A percentile compares a stretch with the other conserved stretches of the same genome.
Conservation (phyloP, 805 yeast species). For the Metschnikowia lachancei region DNA sequence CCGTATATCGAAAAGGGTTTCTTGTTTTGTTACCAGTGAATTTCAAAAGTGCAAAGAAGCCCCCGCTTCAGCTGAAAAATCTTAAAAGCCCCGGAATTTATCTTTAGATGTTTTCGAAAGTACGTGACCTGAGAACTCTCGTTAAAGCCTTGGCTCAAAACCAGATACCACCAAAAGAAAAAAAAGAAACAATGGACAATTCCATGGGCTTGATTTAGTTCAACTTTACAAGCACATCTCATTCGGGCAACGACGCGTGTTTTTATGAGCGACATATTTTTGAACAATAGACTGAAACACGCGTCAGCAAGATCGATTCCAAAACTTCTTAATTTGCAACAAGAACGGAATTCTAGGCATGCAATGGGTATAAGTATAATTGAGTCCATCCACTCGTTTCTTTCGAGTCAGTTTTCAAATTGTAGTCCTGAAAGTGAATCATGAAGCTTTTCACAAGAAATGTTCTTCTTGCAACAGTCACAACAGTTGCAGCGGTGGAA, state of each 20-base stretch:
- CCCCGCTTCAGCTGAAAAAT: no score
- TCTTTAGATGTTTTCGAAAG: no score
- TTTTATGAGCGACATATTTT: not conserved
- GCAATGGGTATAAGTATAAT: not conserved
- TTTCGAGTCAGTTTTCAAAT: not conserved
- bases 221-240: not conserved
- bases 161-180: no score
- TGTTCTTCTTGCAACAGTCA: not conserved
- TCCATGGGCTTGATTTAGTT: not conserved
- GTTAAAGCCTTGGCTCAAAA: no score
- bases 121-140: no score
- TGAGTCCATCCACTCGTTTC: not conserved
- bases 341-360: not conserved
- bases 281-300: not conserved
- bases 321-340: not conserved
- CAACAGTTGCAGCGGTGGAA: not conserved
- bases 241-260: not conserved
- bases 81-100: no score
- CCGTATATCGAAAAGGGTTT: no score
- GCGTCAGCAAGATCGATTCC: not conserved
- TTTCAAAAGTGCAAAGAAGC: no score
- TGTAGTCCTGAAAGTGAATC: not conserved
- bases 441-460: not conserved
- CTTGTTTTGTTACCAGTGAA: no score
- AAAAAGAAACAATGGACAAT: no score